Conservation (phyloP, 2,329 filamentous ascomycete species). For the Neonectria neomacrospora region DNA sequence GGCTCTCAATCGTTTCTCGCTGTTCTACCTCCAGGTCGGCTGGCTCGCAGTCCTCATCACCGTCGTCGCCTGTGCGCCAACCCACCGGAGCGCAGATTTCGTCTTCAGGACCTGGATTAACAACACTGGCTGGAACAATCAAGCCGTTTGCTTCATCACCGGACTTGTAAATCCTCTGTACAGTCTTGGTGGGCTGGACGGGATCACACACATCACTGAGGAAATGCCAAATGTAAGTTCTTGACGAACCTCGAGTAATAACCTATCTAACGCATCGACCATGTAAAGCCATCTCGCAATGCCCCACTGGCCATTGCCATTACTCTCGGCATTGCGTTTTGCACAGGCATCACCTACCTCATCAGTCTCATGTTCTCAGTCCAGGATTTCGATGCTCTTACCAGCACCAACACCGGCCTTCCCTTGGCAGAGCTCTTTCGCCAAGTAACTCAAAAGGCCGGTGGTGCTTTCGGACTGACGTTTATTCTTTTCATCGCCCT, state of each 20-base stretch:
- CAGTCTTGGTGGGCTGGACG: slow-evolving; percentile 59
- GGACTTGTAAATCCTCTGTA: slow-evolving; percentile 61
- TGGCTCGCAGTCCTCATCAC: slow-evolving; percentile 60
- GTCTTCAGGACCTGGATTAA: slow-evolving; percentile 65
- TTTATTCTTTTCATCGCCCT: slow-evolving; percentile 57
- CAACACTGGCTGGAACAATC: slow-evolving; percentile 62
- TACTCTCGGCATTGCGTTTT: slow-evolving; percentile 62
- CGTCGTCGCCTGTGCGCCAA: slow-evolving; percentile 58
- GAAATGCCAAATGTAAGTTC: slow-evolving; percentile 60
- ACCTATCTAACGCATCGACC: not conserved
- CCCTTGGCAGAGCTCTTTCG: slow-evolving; percentile 59
- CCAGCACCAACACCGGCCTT: slow-evolving; percentile 54
- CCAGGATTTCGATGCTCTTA: slow-evolving; percentile 57
- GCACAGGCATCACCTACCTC: slow-evolving; percentile 60
- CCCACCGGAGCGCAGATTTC: slow-evolving; percentile 57
- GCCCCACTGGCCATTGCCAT: slow-evolving; percentile 53
- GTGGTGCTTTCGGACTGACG: slow-evolving; percentile 55
- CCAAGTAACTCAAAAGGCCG: slow-evolving; percentile 54
- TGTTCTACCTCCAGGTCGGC: slow-evolving; percentile 58
- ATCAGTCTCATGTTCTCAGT: slow-evolving; percentile 64
- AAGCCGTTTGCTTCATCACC: slow-evolving; percentile 61
- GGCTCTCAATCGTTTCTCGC: slow-evolving; percentile 55
- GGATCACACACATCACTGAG: slow-evolving; percentile 61
- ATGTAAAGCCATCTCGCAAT: slow-evolving; percentile 48
- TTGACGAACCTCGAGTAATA: too few relatives aligned